Percentiles rank a stretch among this genome's conserved stretches.
These are phyloP conservation scores for Knoxdaviesia proteae DNA, from an alignment of 2,329 filamentous ascomycete species.

Conservation along the genomic window DNA sequence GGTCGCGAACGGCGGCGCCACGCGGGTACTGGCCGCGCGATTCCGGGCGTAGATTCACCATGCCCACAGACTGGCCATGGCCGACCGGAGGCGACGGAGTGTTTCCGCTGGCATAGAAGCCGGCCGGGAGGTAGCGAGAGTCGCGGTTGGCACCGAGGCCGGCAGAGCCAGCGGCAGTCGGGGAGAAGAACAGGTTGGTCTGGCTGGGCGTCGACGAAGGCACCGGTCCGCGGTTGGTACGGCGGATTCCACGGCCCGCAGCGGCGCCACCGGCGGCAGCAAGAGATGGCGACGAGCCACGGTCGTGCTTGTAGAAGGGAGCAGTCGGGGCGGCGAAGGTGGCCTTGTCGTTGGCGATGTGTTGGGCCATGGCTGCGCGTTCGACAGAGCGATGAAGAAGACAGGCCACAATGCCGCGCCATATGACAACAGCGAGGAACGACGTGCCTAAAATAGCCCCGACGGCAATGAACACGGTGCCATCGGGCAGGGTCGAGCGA, in stretches of 20 bases:
- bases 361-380: constrained; percentile 58
- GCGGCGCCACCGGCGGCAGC: constrained; percentile 20
- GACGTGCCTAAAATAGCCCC: constrained; percentile 74
- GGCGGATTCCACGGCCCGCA: constrained; percentile 27
- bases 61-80: constrained; percentile 32
- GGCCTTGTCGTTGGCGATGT: constrained; percentile 48
- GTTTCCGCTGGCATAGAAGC: constrained; percentile 64
- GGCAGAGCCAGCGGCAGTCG: constrained; percentile 56
- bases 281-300: constrained; percentile 28
- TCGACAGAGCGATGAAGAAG: constrained; percentile 81
- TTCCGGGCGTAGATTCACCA: constrained; percentile 40
- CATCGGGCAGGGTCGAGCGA: constrained; percentile 64
- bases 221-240: constrained; percentile 28
- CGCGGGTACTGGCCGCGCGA: constrained; percentile 27
- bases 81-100: constrained; percentile 22
- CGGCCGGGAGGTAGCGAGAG: constrained; percentile 70
- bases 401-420: constrained; percentile 76
- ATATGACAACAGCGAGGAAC: constrained; percentile 60
- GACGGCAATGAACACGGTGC: constrained; percentile 89
- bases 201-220: constrained; percentile 37
- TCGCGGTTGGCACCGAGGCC: constrained; percentile 41
- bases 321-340: constrained; percentile 32
- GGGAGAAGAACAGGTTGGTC: constrained; percentile 80
- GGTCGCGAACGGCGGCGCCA: constrained; percentile 18
- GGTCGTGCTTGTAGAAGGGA: constrained; percentile 46